A percentile compares a stretch with the other conserved stretches of the same genome.
Conservation (phyloP, 139 green algal species). For the Chlorella sorokiniana region DNA sequence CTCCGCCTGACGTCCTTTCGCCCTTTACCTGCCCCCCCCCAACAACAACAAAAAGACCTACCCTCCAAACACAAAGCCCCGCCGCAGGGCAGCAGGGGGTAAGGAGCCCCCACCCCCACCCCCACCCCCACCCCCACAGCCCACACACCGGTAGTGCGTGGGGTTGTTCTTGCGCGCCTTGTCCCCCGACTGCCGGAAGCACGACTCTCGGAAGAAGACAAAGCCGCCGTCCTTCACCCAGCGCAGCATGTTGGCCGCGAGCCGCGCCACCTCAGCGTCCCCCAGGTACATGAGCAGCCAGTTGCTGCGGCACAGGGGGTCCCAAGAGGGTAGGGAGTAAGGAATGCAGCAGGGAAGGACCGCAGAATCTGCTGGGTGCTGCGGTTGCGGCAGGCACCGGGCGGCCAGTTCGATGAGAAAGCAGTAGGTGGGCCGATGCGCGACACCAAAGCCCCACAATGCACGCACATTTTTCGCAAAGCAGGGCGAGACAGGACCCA, state of each 20-base stretch:
- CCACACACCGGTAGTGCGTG: slow-evolving; percentile 90
- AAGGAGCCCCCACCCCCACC: not conserved
- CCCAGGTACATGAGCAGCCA: slow-evolving; percentile 95
- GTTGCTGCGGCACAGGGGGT: slow-evolving; percentile 57
- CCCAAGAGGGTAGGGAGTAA: no score
- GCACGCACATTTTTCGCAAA: no score
- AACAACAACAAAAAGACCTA: not conserved
- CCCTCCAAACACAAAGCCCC: not conserved
- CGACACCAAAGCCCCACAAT: no score
- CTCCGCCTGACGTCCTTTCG: not conserved
- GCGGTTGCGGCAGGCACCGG: no score
- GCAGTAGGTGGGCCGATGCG: no score
- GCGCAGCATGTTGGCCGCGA: slow-evolving; percentile 62
- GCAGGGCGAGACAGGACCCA: no score
- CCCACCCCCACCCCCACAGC: not conserved
- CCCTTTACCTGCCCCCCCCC: not conserved
- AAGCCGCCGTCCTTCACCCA: slow-evolving; percentile 73
- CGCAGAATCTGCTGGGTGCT: no score
- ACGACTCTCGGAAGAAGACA: slow-evolving; percentile 91
- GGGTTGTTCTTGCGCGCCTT: slow-evolving; percentile 74
- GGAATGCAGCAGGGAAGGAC: not conserved
- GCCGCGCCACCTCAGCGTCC: slow-evolving; percentile 74
- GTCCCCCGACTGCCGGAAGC: slow-evolving; percentile 87
- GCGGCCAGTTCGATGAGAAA: no score
- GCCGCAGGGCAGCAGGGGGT: not conserved